A percentile compares a stretch with the other conserved stretches of the same genome.
phyloP scores from a whole-genome alignment of 768 basidiomycete species.

The Panellus pusillus region DNA sequence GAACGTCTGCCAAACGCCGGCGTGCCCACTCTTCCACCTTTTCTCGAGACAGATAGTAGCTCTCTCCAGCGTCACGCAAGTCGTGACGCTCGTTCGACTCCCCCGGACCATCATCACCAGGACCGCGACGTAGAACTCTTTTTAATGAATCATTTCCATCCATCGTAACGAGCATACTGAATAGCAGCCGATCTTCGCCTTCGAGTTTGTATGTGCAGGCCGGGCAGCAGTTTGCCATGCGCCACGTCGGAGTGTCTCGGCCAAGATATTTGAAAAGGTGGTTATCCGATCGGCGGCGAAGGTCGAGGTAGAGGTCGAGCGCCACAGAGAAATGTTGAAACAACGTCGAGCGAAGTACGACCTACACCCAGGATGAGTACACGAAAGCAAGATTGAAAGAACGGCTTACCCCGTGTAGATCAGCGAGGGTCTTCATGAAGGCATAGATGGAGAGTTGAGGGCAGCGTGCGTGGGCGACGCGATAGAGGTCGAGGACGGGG shows the following conservation, averaged over 20 bases:
- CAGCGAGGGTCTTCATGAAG: conserved; percentile 21
- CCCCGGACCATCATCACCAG: not conserved
- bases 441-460: conserved; percentile 25
- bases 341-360: not conserved
- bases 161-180: conserved; percentile 25
- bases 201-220: conserved; percentile 36
- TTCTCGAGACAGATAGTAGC: conserved; percentile 22
- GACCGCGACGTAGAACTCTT: conserved; percentile 4
- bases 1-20: not conserved
- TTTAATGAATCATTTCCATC: conserved; percentile 33
- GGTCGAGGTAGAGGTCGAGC: conserved; percentile 37
- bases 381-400: too few relatives aligned
- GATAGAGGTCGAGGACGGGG: conserved; percentile 8
- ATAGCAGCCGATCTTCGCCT: conserved; percentile 29
- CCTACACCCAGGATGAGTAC: too few relatives aligned
- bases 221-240: conserved; percentile 33
- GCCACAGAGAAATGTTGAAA: conserved; percentile 26
- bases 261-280: conserved; percentile 27
- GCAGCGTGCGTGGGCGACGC: conserved; percentile 1
- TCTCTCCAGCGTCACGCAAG: conserved; percentile 1
- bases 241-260: conserved; percentile 30
- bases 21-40: conserved; percentile 1
- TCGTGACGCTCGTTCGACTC: conserved; percentile 10
- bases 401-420: conserved; percentile 13
- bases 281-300: conserved; percentile 26